These are phyloP conservation scores for Narthecium ossifragum DNA, from an alignment of 106 monocot species.

Conservation along the genomic window DNA sequence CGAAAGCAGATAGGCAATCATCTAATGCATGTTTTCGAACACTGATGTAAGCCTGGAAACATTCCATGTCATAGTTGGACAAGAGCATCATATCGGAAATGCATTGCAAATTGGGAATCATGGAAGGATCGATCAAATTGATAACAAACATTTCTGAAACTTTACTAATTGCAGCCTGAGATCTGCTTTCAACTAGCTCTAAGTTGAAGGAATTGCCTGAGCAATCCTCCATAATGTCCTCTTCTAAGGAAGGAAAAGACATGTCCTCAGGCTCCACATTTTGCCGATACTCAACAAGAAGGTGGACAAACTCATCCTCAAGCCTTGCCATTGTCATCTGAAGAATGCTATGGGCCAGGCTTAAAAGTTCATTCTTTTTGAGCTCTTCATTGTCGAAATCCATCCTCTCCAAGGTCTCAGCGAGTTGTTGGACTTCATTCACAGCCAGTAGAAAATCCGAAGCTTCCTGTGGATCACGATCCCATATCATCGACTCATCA, in stretches of 20 bases:
- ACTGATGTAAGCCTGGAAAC: constrained; percentile 49
- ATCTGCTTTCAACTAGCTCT: constrained; percentile 29
- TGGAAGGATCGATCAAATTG: constrained; percentile 39
- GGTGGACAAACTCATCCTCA: constrained; percentile 64
- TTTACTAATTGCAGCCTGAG: constrained; percentile 11
- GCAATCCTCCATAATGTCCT: constrained; percentile 22
- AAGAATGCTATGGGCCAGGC: constrained; percentile 28
- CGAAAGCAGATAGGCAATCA: constrained; percentile 43
- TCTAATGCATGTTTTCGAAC: constrained; percentile 47
- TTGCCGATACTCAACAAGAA: constrained; percentile 36
- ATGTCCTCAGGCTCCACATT: constrained; percentile 34
- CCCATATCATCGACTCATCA: constrained; percentile 38
- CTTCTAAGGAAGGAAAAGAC: constrained; percentile 52
- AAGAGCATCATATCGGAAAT: constrained; percentile 56
- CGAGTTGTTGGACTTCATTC: constrained; percentile 34
- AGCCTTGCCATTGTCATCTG: constrained; percentile 57
- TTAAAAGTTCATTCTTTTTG: constrained; percentile 14
- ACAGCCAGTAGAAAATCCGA: constrained; percentile 28
- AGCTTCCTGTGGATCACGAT: constrained; percentile 28
- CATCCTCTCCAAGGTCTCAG: constrained; percentile 14
- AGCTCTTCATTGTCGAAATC: neutral
- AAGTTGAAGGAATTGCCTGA: constrained; percentile 46
- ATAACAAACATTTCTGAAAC: constrained; percentile 22
- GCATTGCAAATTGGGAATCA: constrained; percentile 30
- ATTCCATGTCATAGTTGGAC: constrained; percentile 58